Evolutionary conservation across 2,329 filamentous ascomycete genomes (phyloP).

Genomic region (Chrysosporium queenslandicum): DNA sequence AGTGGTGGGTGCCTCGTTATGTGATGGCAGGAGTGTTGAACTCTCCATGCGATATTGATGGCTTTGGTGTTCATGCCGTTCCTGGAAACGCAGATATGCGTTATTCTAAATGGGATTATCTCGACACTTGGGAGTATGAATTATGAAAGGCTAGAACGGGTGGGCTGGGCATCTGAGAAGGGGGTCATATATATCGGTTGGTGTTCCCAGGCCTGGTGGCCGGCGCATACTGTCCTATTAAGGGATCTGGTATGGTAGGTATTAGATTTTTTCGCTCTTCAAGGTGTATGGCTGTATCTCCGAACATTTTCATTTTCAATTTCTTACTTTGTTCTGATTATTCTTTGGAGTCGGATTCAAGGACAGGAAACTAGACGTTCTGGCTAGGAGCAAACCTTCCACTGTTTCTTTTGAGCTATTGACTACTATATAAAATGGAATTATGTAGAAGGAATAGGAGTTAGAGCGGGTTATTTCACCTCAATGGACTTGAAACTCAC

Average conservation of each 20-base stretch:
- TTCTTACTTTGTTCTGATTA: neutral
- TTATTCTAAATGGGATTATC: neutral
- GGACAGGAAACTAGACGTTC: neutral
- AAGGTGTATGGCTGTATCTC: neutral
- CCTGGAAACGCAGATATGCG: neutral
- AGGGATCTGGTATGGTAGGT: neutral
- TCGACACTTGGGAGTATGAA: neutral
- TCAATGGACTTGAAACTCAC: too few species aligned
- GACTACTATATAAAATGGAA: neutral
- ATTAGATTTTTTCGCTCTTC: neutral
- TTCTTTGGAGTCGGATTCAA: neutral
- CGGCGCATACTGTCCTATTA: neutral
- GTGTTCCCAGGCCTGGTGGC: neutral
- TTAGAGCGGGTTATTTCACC: neutral
- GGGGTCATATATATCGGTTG: neutral
- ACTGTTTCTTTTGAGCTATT: neutral
- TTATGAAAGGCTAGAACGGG: neutral
- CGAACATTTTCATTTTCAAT: neutral
- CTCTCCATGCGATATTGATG: neutral
- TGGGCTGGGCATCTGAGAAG: neutral
- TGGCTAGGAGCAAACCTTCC: neutral
- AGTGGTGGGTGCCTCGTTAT: conserved; percentile 56
- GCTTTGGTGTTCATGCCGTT: neutral
- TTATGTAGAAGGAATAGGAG: neutral
- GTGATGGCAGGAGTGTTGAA: conserved; percentile 36